Percentiles rank a stretch among this genome's conserved stretches.
Evolutionary conservation across 306 rosid genomes (phyloP).

Genomic region (Amphicarpaea edgeworthii): DNA sequence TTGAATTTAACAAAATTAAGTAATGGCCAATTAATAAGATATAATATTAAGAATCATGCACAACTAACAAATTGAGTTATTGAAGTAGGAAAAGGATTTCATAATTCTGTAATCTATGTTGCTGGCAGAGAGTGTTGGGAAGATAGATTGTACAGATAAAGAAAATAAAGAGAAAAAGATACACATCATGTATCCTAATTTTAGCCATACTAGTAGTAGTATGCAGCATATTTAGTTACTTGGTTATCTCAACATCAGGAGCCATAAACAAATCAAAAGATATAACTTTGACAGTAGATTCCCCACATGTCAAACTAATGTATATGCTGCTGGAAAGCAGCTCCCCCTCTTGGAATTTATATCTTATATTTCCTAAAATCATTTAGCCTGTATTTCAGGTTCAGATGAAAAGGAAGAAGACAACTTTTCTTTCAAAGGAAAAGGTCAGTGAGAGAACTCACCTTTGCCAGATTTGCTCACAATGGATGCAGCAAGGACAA

Average conservation of each 20-base stretch:
- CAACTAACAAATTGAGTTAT: neutral
- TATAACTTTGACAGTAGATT: slow-evolving; percentile 1
- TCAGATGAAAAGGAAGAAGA: neutral
- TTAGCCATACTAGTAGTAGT: neutral
- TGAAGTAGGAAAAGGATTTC: slow-evolving; percentile 1
- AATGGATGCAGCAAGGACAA: slow-evolving; percentile 89
- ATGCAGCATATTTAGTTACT: neutral
- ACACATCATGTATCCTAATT: neutral
- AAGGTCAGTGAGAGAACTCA: slow-evolving; percentile 46
- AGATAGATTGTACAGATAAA: slow-evolving; percentile 1
- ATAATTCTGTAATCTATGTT: neutral
- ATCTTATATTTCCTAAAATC: neutral
- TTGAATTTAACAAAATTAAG: slow-evolving; percentile 2
- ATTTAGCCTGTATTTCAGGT: neutral
- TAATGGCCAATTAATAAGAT: neutral
- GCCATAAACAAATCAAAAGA: slow-evolving; percentile 28
- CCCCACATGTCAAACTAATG: slow-evolving; percentile 17
- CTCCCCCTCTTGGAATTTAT: neutral
- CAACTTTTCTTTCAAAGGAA: slow-evolving; percentile 8
- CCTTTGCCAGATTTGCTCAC: slow-evolving; percentile 96
- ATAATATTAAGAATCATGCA: neutral
- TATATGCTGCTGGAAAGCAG: neutral
- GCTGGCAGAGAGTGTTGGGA: slow-evolving; percentile 7
- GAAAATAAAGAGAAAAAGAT: slow-evolving; percentile 6
- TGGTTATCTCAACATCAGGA: neutral